These are phyloP conservation scores for Entomortierella beljakovae DNA, from an alignment of 192 early-diverging fungal genomes.

Conservation along the genomic window DNA sequence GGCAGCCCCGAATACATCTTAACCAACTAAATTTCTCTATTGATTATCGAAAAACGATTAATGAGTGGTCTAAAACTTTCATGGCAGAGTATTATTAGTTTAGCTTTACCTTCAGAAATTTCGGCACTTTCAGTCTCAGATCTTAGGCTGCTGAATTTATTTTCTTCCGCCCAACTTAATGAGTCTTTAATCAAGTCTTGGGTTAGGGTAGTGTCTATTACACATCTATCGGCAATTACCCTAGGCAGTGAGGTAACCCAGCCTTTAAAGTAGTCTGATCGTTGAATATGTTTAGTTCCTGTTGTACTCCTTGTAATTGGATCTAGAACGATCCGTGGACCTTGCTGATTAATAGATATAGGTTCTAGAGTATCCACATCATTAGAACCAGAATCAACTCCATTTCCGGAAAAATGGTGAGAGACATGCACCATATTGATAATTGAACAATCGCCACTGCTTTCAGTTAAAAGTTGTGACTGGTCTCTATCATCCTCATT, in stretches of 20 bases:
- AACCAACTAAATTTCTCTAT: slow-evolving; percentile 7
- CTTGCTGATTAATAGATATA: not conserved
- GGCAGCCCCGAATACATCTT: slow-evolving; percentile 58
- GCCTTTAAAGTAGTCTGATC: slow-evolving; percentile 26
- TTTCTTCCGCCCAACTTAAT: slow-evolving; percentile 31
- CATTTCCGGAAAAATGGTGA: slow-evolving; percentile 22
- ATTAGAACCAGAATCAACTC: not conserved
- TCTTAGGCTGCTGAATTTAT: not conserved
- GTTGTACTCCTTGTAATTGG: not conserved
- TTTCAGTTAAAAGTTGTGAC: not conserved
- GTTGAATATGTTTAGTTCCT: not conserved
- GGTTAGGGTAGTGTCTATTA: slow-evolving; percentile 58
- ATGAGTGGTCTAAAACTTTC: not conserved
- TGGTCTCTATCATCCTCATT: not conserved
- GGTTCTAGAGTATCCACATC: not conserved
- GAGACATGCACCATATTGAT: slow-evolving; percentile 24
- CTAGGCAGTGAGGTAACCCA: slow-evolving; percentile 62
- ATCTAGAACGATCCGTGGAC: too few species aligned
- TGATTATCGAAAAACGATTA: not conserved
- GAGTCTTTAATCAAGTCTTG: slow-evolving; percentile 57
- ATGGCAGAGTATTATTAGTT: not conserved
- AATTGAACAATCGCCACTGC: not conserved
- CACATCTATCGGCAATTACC: slow-evolving; percentile 72
- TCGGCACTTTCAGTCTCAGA: not conserved
- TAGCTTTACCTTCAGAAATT: not conserved